Base-by-base conservation (phyloP, 2,329 filamentous ascomycete species). In the Diplocarpon rosae region DNA sequence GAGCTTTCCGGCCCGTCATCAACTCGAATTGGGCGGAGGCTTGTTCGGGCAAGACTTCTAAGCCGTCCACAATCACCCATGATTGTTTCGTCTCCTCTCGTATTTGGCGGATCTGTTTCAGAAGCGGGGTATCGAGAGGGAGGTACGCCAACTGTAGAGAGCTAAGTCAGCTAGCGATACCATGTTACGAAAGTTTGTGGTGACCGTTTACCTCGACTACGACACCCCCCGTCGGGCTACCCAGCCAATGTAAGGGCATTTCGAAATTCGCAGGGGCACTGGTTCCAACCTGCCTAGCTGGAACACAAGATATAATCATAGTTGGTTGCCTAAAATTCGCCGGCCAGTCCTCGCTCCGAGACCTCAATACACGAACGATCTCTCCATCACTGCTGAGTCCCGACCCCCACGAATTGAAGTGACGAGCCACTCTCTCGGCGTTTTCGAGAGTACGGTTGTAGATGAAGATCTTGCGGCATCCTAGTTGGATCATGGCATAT, bases 1-100 rank as follows among this genome's bases (percentile, higher is more conserved):
- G 83, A 13, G 83, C 82, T 60, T 80, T 74, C 37, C 82, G 70
- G 0, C 83, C 84, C 0, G 84, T 88, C 59, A 89, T 86, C 2
- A 89, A 64, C 62, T 90, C 85, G 57, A 89, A 90, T 56, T 89
- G 84, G 1, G 84, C 83, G 62, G 85, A 85, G 0, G 81, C 85
- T 59, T 89, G 84, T 59, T 89, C 85, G 0, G 82, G 82, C 12
- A 90, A 63, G 37, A 88, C 70, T 54, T 89, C 83, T 11, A 89
- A 66, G 0, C 84, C 84, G 56, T 88, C 82, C 62, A 88, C 76
- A 14, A 83, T 71, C 0, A 87, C 79, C 83, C 83, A 89, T 33
- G 83, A 72, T 51, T 72, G 67, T 44, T 76, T 66, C 15, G 76
- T 68, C 60, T 59, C 53, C 39, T 59, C 65, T 14, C 78, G 72